Percentiles rank a stretch among this genome's conserved stretches.
phyloP scores from a whole-genome alignment of 129 eudicot species.

The Lactuca saligna region DNA sequence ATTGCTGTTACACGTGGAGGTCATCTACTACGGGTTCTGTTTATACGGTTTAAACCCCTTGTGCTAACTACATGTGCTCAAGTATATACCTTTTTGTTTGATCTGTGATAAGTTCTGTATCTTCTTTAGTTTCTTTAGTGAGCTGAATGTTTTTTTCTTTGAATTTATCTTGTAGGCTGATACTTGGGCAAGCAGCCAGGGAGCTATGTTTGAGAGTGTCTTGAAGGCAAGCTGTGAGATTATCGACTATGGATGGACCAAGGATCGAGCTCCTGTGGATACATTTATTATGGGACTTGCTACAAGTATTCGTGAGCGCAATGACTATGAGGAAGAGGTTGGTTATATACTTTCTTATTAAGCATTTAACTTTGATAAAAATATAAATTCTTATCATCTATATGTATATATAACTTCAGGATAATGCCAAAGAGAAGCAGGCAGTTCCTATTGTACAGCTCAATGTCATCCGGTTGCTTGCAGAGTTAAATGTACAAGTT shows the following conservation, averaged over 20 bases:
- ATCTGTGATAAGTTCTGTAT: slow-evolving; percentile 14
- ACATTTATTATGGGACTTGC: slow-evolving; percentile 87
- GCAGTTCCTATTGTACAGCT: slow-evolving; percentile 72
- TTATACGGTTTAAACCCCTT: slow-evolving; percentile 85
- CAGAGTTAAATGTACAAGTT: slow-evolving; percentile 69
- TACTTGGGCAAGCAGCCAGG: slow-evolving; percentile 74
- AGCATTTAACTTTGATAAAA: background rate
- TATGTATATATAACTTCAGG: slow-evolving; percentile 42
- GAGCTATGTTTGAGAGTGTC: slow-evolving; percentile 86
- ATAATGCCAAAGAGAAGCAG: slow-evolving; percentile 64
- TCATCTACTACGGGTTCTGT: slow-evolving; percentile 77
- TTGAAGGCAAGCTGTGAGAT: slow-evolving; percentile 86
- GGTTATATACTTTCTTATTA: slow-evolving; percentile 29
- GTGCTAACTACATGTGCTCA: slow-evolving; percentile 85
- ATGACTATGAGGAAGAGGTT: slow-evolving; percentile 96
- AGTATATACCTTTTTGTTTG: slow-evolving; percentile 42
- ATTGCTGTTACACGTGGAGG: slow-evolving; percentile 85
- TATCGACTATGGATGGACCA: slow-evolving; percentile 82
- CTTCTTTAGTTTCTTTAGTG: slow-evolving; percentile 1
- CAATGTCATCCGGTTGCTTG: slow-evolving; percentile 80
- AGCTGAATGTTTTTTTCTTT: background rate
- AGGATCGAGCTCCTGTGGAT: slow-evolving; percentile 87
- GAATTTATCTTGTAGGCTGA: slow-evolving; percentile 55
- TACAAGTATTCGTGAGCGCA: slow-evolving; percentile 70
- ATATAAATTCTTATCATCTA: slow-evolving; percentile 8